Base-by-base conservation (phyloP, 2,329 filamentous ascomycete species). In the Ceratocystis colombiana region DNA sequence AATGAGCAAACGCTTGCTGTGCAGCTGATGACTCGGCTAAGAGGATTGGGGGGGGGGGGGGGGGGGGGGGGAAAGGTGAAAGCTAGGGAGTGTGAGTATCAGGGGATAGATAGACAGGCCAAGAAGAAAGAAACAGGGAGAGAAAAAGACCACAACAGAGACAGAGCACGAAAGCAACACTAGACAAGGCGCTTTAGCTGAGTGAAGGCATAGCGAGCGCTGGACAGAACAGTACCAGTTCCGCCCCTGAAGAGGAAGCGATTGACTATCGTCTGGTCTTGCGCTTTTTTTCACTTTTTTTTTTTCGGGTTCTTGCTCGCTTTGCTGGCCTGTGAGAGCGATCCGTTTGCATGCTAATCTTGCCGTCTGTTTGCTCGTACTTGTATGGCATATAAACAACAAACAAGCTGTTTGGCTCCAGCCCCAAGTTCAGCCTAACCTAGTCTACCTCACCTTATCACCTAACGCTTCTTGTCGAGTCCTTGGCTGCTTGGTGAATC, bases 11-110 rank as follows among this genome's bases (percentile, higher is more conserved):
- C 20, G 20, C 48, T 50, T 20, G 10, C 17, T 50, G 17, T 50
- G 48, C 48, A 50, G 48, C 48, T 50, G 46, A 48, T 50, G 48
- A 50, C 48, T 50, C 20, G 48, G 48, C 2, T 25, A 57, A 57
- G 25, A 28, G 50, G 50, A 30, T 3, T 20, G 28, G 50, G 5
- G 8, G 20, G 20, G 8, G 8, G 8, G 33, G 33, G 33, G 33
- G 10, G 20, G n/a, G 20, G 20, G 1, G 48, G 25, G 17, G 15
- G 22, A 55, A 25, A 25, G 2, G 50, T 12, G 0, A 33, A 15
- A n/a, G 50, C 20, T 53, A 15, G 10, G 53, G 53, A 15, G 53
- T 12, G n/a, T 28, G n/a, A 2, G n/a, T 30, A 57, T 25, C 53
- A 57, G 22, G 22, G 10, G 28, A 30, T 8, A 33, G 30, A 57